Evolutionary conservation across 2,329 filamentous ascomycete genomes (phyloP).

Genomic region (Hypoxylon sp.): DNA sequence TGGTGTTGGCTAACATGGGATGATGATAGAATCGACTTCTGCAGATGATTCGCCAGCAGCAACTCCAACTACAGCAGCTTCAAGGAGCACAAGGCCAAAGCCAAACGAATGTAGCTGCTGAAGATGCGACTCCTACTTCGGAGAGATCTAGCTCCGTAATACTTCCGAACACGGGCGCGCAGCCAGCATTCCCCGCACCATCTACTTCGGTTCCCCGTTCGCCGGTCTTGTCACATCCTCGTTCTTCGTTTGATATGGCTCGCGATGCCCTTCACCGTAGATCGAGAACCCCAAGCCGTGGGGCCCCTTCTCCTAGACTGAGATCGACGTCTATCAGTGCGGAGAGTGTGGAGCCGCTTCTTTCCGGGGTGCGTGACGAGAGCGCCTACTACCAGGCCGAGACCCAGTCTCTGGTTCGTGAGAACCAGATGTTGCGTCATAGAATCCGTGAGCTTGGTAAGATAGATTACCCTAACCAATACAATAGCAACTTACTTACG

Average conservation of each 20-base stretch:
- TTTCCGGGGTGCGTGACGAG: conserved; percentile 78
- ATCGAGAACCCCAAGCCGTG: conserved; percentile 72
- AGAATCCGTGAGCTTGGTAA: conserved; percentile 80
- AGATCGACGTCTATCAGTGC: conserved; percentile 71
- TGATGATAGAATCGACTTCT: conserved; percentile 78
- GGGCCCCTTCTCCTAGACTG: conserved; percentile 68
- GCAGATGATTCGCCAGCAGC: conserved; percentile 82
- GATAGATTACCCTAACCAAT: background rate
- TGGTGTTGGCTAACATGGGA: conserved; percentile 23
- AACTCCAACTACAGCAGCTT: conserved; percentile 76
- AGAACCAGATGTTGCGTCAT: conserved; percentile 86
- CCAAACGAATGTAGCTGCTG: conserved; percentile 62
- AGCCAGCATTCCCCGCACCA: conserved; percentile 55
- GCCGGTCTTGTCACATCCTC: conserved; percentile 65
- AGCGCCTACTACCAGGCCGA: conserved; percentile 86
- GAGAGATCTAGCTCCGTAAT: conserved; percentile 61
- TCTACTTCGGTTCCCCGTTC: conserved; percentile 67
- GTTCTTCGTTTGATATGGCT: conserved; percentile 72
- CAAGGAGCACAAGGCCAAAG: conserved; percentile 62
- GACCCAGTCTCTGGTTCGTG: conserved; percentile 81
- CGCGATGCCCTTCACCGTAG: conserved; percentile 69
- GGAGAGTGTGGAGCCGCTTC: conserved; percentile 71
- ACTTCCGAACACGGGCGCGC: conserved; percentile 56
- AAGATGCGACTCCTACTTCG: conserved; percentile 65
- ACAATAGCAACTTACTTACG: conserved; percentile 42